phyloP scores from a whole-genome alignment of 1,139 yeast genomes.

The Blastobotrys arbuscula region DNA sequence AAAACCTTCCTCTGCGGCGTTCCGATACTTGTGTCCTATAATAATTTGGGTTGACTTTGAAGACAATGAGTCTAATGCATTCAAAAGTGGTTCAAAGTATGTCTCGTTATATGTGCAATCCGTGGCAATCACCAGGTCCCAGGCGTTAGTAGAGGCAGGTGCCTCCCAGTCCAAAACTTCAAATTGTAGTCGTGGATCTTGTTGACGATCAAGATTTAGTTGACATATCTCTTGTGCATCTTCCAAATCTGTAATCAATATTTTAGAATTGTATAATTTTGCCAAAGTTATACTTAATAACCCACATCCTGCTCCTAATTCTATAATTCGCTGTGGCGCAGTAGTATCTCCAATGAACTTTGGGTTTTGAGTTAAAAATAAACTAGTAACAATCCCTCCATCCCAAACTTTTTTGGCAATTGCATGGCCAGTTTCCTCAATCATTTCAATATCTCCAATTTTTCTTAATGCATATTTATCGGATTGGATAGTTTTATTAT shows the following conservation, averaged over 20 bases:
- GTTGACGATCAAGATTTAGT: constrained; percentile 18
- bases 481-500: background rate
- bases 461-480: constrained; percentile 12
- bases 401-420: constrained; percentile 30
- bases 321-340: constrained; percentile 18
- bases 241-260: constrained; percentile 26
- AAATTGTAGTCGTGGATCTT: constrained; percentile 15
- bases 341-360: background rate
- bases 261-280: constrained; percentile 15
- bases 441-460: constrained; percentile 8
- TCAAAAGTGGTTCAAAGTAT: constrained; percentile 25
- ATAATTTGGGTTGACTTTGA: constrained; percentile 17
- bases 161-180: constrained; percentile 17
- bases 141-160: constrained; percentile 5
- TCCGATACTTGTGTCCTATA: constrained; percentile 27
- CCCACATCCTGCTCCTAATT: constrained; percentile 32
- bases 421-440: constrained; percentile 27
- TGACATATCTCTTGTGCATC: constrained; percentile 27
- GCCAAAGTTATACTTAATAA: constrained; percentile 26
- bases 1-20: constrained; percentile 10
- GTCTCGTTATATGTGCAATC: constrained; percentile 32
- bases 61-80: constrained; percentile 19
- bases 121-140: constrained; percentile 28
- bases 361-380: constrained; percentile 6
- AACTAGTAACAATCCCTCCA: constrained; percentile 21